Percentiles rank a stretch among this genome's conserved stretches.
These are phyloP conservation scores for Geoglossum glabrum DNA, from an alignment of 495 filamentous ascomycete genomes.

Conservation along the genomic window DNA sequence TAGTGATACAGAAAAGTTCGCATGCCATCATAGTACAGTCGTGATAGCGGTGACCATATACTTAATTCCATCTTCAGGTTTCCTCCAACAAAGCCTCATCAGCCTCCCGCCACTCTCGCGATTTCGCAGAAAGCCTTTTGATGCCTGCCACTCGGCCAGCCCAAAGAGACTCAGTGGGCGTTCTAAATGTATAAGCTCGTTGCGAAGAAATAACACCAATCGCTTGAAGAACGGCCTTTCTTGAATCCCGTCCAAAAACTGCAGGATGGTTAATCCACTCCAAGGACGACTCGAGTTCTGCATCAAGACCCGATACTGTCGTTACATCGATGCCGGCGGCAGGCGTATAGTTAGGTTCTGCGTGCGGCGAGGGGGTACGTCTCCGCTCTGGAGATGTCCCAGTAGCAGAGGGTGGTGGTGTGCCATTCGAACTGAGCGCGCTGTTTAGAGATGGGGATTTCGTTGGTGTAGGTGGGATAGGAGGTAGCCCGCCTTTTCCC, in stretches of 20 bases:
- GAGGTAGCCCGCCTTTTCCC: slow-evolving; percentile 84
- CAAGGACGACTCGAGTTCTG: slow-evolving; percentile 77
- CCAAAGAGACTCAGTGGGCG: slow-evolving; percentile 68
- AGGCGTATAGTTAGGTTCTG: slow-evolving; percentile 39
- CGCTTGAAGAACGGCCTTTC: slow-evolving; percentile 88
- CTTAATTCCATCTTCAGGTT: slow-evolving; percentile 17
- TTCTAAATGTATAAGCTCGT: slow-evolving; percentile 83
- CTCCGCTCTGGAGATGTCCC: slow-evolving; percentile 9
- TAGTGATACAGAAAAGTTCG: not conserved
- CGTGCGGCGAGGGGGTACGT: slow-evolving; percentile 27
- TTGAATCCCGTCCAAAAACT: slow-evolving; percentile 81
- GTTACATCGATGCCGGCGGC: slow-evolving; percentile 52
- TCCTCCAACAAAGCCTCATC: slow-evolving; percentile 78
- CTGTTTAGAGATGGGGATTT: slow-evolving; percentile 2
- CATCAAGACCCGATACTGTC: slow-evolving; percentile 72
- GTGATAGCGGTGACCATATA: not conserved
- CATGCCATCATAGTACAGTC: not conserved
- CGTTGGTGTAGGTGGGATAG: slow-evolving; percentile 42
- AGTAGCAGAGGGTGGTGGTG: slow-evolving; percentile 11
- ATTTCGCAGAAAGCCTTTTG: slow-evolving; percentile 54
- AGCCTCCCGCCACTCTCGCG: slow-evolving; percentile 71
- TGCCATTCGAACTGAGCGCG: slow-evolving; percentile 6
- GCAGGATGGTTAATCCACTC: slow-evolving; percentile 98
- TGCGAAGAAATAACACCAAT: slow-evolving; percentile 94
- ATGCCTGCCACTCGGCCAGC: slow-evolving; percentile 60